A percentile compares a stretch with the other conserved stretches of the same genome.
Evolutionary conservation across 345 rosid species (phyloP).

Genomic region (Syzygium aromaticum): DNA sequence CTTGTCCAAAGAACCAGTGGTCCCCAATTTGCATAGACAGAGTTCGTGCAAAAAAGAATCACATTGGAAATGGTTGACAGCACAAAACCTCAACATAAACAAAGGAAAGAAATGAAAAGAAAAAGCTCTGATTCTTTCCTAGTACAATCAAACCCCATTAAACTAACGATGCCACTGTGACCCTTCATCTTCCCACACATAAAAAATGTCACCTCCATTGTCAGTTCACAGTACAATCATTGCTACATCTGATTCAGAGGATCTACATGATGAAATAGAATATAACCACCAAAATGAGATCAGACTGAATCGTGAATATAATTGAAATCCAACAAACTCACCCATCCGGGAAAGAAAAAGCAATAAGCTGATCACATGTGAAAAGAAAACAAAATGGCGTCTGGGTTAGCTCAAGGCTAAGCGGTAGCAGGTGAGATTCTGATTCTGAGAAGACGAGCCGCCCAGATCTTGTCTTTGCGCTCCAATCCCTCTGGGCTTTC

Average conservation of each 20-base stretch:
- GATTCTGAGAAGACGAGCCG: background rate
- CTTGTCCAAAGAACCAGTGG: background rate
- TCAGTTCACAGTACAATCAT: background rate
- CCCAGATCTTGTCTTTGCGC: background rate
- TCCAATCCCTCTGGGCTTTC: background rate
- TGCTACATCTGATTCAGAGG: background rate
- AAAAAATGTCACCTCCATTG: background rate
- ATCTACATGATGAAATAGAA: background rate
- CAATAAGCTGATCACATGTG: background rate
- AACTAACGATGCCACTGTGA: background rate
- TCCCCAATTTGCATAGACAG: background rate
- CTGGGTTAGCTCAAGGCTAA: background rate
- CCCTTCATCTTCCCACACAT: background rate
- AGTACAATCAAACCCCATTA: background rate
- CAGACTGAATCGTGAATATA: background rate
- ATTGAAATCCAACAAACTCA: background rate
- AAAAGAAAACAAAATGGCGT: background rate
- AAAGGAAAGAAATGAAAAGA: background rate
- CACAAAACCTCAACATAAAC: background rate
- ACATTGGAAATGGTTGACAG: background rate
- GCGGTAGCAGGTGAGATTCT: background rate
- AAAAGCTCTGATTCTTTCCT: background rate
- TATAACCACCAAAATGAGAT: background rate
- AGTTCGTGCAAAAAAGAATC: background rate
- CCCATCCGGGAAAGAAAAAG: background rate